Percentiles rank a stretch among this genome's conserved stretches.
phyloP scores from a whole-genome alignment of 768 basidiomycete genomes.

The Pulveroboletus frians region DNA sequence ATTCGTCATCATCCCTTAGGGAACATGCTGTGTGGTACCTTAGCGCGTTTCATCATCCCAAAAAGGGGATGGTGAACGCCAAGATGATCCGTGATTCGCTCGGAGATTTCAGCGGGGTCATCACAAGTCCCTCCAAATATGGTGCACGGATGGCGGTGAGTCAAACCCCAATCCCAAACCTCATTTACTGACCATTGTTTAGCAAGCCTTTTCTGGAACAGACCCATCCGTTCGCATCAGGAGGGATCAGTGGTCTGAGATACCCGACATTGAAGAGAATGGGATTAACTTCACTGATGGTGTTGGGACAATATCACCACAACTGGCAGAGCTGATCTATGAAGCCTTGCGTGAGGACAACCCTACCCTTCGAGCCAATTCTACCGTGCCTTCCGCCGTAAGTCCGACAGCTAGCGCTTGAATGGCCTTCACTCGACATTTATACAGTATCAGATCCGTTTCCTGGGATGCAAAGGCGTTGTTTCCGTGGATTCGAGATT shows the following conservation, averaged over 20 bases:
- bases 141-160: constrained; percentile 67
- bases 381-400: constrained; percentile 56
- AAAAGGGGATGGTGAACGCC: constrained; percentile 45
- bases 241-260: constrained; percentile 55
- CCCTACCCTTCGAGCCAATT: constrained; percentile 28
- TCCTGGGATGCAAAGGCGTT: constrained; percentile 80
- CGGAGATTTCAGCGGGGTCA: constrained; percentile 62
- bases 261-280: constrained; percentile 49
- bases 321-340: constrained; percentile 60
- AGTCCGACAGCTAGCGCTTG: constrained; percentile 22
- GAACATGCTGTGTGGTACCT: constrained; percentile 85
- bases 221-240: constrained; percentile 61
- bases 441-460: constrained; percentile 71
- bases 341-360: constrained; percentile 43
- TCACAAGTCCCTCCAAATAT: constrained; percentile 66
- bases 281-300: constrained; percentile 66
- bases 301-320: constrained; percentile 68
- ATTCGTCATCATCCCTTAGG: constrained; percentile 72
- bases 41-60: constrained; percentile 49
- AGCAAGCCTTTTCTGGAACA: constrained; percentile 80
- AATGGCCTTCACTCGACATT: background rate
- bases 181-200: constrained; percentile 6
- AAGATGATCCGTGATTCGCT: constrained; percentile 55
- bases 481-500: constrained; percentile 58
- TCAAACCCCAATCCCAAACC: background rate